These are phyloP conservation scores for Dicorynia guianensis DNA, from an alignment of 306 rosid genomes.

Conservation along the genomic window DNA sequence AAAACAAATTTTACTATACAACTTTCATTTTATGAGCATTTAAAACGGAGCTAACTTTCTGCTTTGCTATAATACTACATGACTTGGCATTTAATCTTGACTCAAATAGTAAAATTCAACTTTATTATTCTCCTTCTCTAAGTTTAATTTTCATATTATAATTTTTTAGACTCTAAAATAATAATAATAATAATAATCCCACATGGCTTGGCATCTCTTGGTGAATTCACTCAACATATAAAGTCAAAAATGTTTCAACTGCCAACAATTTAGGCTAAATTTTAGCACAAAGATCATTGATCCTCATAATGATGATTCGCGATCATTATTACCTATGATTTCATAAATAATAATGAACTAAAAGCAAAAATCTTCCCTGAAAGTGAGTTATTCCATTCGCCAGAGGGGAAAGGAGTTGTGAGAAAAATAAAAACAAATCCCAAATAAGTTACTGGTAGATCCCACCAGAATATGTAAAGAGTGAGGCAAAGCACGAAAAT, in stretches of 20 bases:
- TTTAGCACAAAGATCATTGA: conserved; percentile 10
- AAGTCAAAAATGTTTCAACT: not conserved
- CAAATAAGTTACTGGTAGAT: conserved; percentile 3
- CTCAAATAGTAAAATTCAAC: too few relatives aligned
- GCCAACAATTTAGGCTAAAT: not conserved
- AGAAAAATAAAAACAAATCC: not conserved
- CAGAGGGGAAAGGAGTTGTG: not conserved
- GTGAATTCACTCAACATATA: not conserved
- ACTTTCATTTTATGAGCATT: too few relatives aligned
- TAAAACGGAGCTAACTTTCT: too few relatives aligned
- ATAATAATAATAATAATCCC: too few relatives aligned
- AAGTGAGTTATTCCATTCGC: conserved; percentile 10
- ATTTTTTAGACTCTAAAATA: too few relatives aligned
- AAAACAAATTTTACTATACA: too few relatives aligned
- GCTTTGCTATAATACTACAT: conserved; percentile 3
- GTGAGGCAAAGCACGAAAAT: conserved; percentile 7
- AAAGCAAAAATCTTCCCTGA: conserved; percentile 4
- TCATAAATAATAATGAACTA: conserved; percentile 23
- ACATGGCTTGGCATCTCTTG: conserved; percentile 20
- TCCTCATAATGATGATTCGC: not conserved
- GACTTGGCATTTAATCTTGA: conserved; percentile 14
- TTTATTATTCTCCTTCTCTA: too few relatives aligned
- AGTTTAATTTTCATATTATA: too few relatives aligned
- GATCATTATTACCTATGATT: conserved; percentile 31
- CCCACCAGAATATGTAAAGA: not conserved